A percentile compares a stretch with the other conserved stretches of the same genome.
Conservation (phyloP, 805 yeast species). For the Clavispora vitiphila region DNA sequence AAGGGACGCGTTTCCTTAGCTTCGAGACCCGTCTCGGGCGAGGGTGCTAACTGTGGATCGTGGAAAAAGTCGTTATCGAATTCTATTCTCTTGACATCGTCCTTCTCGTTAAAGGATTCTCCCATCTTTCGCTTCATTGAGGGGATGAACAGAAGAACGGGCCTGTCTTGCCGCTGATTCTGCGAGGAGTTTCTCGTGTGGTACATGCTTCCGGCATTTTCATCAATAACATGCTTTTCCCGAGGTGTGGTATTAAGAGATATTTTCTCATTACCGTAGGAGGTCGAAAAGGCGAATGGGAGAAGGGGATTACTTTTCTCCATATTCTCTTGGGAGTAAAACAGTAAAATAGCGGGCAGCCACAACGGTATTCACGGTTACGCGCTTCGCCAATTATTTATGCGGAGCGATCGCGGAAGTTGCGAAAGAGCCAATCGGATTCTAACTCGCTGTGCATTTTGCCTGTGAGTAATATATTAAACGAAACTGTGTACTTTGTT, state of each 20-base stretch:
- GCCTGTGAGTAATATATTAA: no score
- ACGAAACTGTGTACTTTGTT: no score
- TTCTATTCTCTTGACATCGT: slow-evolving; percentile 30
- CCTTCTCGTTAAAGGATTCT: slow-evolving; percentile 39
- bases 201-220: slow-evolving; percentile 41
- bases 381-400: not conserved
- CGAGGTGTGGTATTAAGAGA: slow-evolving; percentile 38
- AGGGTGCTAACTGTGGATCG: slow-evolving; percentile 1
- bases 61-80: slow-evolving; percentile 16
- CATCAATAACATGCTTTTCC: slow-evolving; percentile 34
- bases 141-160: slow-evolving; percentile 21
- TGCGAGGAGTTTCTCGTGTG: slow-evolving; percentile 30
- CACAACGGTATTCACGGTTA: not conserved
- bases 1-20: slow-evolving; percentile 10
- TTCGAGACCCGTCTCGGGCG: slow-evolving; percentile 2
- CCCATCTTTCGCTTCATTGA: slow-evolving; percentile 40
- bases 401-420: not conserved
- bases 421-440: not conserved
- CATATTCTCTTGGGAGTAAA: slow-evolving; percentile 6
- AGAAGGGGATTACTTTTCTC: slow-evolving; percentile 35
- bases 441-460: not conserved
- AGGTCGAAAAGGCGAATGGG: slow-evolving; percentile 46
- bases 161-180: slow-evolving; percentile 12
- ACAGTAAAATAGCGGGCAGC: not conserved
- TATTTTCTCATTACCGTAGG: slow-evolving; percentile 22